Base-by-base conservation (phyloP, 2,329 filamentous ascomycete genomes). In the Zelopaecilomyces penicillatus region DNA sequence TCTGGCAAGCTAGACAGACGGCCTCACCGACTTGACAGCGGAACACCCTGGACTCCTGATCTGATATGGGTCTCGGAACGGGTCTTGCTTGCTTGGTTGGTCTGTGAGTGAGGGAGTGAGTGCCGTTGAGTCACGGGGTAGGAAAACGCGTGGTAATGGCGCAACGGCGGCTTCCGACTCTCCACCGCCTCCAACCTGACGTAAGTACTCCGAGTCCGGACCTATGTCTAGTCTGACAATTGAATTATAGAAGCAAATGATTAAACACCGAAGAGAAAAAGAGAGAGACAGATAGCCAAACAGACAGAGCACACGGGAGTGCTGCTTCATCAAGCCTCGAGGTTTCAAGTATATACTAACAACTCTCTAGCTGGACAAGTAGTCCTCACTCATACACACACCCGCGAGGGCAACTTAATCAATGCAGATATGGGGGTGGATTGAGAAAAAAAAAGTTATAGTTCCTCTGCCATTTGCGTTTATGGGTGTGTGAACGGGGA, bases 91-190 rank as follows among this genome's bases (percentile, higher is more conserved):
- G 19, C 19, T 19, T 19, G 19, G 19, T 19, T 19, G 19, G 19
- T 19, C 19, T 19, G 19, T 19, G 19, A 19, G 19, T 19, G 19
- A 19, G 43, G 29, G 35, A 36, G 44, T 32, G 43, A 42, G 43
- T 19, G n/a, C 39, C 32, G 37, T 45, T 37, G 46, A 48, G 46
- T 48, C 46, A 48, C 46, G 36, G 44, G 45, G 41, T 37, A 44
- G 30, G 19, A 19, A 19, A n/a, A 54, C 37, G 26, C 28, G 39
- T 4, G 53, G 51, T 12, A 45, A 46, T 6, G 34, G 39, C 5
- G 53, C 51, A 37, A 40, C 46, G 12, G 52, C 44, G 30, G 51
- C 52, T 38, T 52, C 45, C 32, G 39, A 37, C 45, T 37, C 34
- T 37, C 43, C 43, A 48, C 43, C 46, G 46, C 43, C 43, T 19